phyloP scores from a whole-genome alignment of 208 protist genomes.

The Giardia duodenalis region DNA sequence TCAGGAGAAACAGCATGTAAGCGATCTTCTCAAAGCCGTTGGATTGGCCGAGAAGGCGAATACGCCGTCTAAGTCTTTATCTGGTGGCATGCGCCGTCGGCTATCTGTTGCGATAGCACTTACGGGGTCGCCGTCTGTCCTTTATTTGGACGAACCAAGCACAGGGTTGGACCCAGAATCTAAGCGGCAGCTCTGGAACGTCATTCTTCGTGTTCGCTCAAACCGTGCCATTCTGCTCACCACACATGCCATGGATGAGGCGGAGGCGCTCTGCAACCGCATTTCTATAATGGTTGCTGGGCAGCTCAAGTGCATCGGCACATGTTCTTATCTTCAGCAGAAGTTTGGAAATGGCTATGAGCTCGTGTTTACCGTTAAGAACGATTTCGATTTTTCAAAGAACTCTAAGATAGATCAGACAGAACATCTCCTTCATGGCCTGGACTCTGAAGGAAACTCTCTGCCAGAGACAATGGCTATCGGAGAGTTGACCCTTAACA shows the following conservation, averaged over 20 bases:
- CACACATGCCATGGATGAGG: conserved; percentile 54
- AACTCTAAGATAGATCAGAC: too few relatives aligned
- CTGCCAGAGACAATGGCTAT: too few relatives aligned
- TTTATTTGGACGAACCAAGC: conserved; percentile 55
- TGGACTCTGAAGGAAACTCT: too few relatives aligned
- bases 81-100: conserved; percentile 57
- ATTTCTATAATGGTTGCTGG: conserved; percentile 58
- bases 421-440: too few relatives aligned
- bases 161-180: conserved; percentile 30
- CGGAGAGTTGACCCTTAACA: too few relatives aligned
- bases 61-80: background rate
- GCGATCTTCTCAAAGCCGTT: conserved; percentile 23
- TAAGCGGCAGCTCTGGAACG: conserved; percentile 23
- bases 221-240: conserved; percentile 27
- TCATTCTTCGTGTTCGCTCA: background rate
- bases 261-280: conserved; percentile 47
- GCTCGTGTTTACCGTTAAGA: background rate
- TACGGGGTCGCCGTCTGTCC: conserved; percentile 50
- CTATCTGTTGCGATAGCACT: conserved; percentile 58
- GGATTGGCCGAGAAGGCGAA: background rate
- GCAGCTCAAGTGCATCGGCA: conserved; percentile 44
- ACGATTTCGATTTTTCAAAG: too few relatives aligned
- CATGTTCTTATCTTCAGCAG: conserved; percentile 32
- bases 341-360: conserved; percentile 23
- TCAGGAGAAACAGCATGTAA: background rate